Evolutionary conservation across 495 filamentous ascomycete genomes (phyloP), one percentile per base, ranked within the genome.

Genomic region (Penicillium bialowiezense): DNA sequence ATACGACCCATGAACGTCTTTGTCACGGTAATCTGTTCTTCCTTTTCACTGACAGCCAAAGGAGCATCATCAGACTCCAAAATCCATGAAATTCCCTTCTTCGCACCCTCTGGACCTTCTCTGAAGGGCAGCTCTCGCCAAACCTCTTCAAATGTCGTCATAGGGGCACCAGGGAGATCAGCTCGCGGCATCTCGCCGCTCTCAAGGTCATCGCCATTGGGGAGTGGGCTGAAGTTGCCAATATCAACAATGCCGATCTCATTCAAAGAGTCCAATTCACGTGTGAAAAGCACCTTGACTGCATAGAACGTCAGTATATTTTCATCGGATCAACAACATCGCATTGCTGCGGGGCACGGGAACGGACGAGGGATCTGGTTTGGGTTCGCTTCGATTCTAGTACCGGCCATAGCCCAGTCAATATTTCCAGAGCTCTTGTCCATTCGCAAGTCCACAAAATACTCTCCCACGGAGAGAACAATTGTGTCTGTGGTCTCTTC

Each of bases 391-490:
- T 26, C 23, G 8, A 26, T 26, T 26, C 23, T 26, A 26, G 23
- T 26, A 3, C 24, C 59, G 2, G 59, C 59, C 33, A 62, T 59
- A 0, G 52, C 59, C 59, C 59, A 62, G 36, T 62, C 59, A 34
- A 62, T 52, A 5, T 37, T 19, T n/a, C 49, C 55, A 7, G 48
- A 34, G 7, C 38, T 20, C 36, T 53, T 55, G n/a, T 59, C 56
- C 41, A 59, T 52, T 8, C 52, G 52, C 31, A 59, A 13, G 13
- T 59, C 56, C 2, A 59, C 19, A 26, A 45, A 59, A 17, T 26
- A 59, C 8, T 50, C 49, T 7, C 49, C 53, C 21, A 59, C 56
- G 0, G 44, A 42, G 4, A 59, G 28, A 7, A 59, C 56, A 21
- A 56, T 40, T 1, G 56, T 59, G 12, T 59, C 53, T 2, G 56